Evolutionary conservation across 1,284 basidiomycete species (phyloP), one percentile per base, ranked within the genome.

Genomic region (Sparassis latifolia): DNA sequence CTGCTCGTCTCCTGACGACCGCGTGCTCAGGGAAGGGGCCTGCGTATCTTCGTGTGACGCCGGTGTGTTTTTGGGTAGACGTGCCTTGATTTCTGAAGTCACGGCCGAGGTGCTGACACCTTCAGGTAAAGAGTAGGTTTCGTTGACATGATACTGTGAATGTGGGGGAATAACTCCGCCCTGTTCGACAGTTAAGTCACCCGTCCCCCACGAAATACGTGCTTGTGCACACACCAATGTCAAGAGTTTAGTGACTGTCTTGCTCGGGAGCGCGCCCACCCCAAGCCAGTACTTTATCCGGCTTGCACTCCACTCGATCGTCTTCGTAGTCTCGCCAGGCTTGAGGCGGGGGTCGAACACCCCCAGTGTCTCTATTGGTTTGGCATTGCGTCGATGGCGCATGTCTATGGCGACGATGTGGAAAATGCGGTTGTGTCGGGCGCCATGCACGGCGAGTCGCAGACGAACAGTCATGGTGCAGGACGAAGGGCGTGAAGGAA

Each of bases 241-340:
- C 58, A 98, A 69, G 54, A 97, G 62, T 60, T 78, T 85, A 32
- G 88, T 81, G 3, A 90, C 91, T 4, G 85, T 78, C 59, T 83
- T 84, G 44, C 84, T 89, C 0, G 95, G 95, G 58, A 83, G 72
- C 33, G 95, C 95, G 2, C 93, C 95, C 29, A 89, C 80, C 33
- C 75, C 55, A 32, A 98, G 69, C 95, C 95, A 98, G 66, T 93
- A 92, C 53, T 77, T 79, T 69, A 98, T 92, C 65, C 95, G 82
- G 56, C 90, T 83, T 42, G 87, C 84, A 68, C 92, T 92, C 93
- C 92, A 97, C 64, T 89, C 82, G 48, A 97, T 75, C 29, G 82
- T 82, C 70, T 95, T 97, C 63, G 73, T 75, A 54, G 70, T 68
- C 58, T 75, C 62, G 57, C 72, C 72, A 10, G 69, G 68, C 27